Percentiles rank a stretch among this genome's conserved stretches.
phyloP scores from a whole-genome alignment of 2,329 filamentous ascomycete genomes.

The Plectosphaerella sp. region DNA sequence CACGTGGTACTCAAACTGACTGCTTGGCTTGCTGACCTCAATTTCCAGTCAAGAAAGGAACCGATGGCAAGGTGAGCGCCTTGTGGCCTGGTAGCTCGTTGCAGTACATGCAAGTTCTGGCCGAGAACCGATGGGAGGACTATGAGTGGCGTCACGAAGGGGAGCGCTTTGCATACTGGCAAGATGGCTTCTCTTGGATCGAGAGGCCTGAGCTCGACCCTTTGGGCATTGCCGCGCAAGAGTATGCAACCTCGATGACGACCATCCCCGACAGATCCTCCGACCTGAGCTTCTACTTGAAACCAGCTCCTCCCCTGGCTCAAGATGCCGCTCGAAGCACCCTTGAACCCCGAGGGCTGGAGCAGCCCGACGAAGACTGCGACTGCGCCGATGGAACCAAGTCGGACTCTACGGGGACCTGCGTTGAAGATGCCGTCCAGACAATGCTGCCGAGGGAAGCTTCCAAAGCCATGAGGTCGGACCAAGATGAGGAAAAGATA shows the following conservation, averaged over 20 bases:
- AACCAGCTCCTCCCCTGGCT: too few species aligned
- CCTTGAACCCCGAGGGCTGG: too few species aligned
- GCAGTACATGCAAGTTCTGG: conserved; percentile 39
- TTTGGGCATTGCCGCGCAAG: conserved; percentile 9
- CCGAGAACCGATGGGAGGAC: conserved; percentile 19
- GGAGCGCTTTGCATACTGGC: conserved; percentile 17
- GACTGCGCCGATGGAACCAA: too few species aligned
- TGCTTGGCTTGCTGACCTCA: too few species aligned
- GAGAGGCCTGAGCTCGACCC: conserved; percentile 14
- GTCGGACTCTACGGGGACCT: too few species aligned
- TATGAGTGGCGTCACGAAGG: conserved; percentile 15
- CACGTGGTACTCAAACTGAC: background rate
- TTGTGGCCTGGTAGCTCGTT: conserved; percentile 37
- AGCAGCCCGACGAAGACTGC: too few species aligned
- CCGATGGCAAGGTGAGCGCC: conserved; percentile 31
- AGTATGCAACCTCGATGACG: conserved; percentile 3
- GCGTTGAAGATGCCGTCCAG: too few species aligned
- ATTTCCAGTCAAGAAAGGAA: conserved; percentile 10
- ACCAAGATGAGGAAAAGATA: too few species aligned
- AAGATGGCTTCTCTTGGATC: conserved; percentile 15
- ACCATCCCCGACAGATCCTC: conserved; percentile 4
- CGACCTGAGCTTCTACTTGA: conserved; percentile 8
- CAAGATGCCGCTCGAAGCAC: too few species aligned
- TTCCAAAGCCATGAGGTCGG: too few species aligned
- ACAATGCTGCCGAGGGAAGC: too few species aligned